phyloP scores from a whole-genome alignment of 1,139 yeast species.

The Yamadazyma triangularis region DNA sequence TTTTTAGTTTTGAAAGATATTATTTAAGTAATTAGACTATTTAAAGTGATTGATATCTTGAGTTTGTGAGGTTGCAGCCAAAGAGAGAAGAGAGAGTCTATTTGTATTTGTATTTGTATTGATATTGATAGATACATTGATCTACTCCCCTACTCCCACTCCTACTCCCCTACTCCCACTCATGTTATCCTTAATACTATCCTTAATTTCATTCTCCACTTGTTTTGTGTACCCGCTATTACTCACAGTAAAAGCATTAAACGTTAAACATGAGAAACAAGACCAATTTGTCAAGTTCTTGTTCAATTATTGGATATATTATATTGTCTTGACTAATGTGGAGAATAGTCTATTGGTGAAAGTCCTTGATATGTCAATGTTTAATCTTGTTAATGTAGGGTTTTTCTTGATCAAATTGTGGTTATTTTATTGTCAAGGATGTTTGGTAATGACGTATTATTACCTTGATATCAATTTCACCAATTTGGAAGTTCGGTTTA shows the following conservation, averaged over 20 bases:
- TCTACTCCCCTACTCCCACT: not conserved
- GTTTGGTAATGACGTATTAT: slow-evolving; percentile 16
- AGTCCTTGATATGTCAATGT: slow-evolving; percentile 9
- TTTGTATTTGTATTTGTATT: no score
- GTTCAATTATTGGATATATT: slow-evolving; percentile 24
- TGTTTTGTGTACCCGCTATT: slow-evolving; percentile 14
- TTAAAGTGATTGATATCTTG: no score
- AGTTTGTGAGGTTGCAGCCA: no score
- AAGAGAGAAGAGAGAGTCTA: no score
- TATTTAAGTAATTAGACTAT: no score
- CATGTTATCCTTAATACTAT: slow-evolving; percentile 5
- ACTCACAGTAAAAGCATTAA: slow-evolving; percentile 14
- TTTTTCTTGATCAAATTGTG: slow-evolving; percentile 17
- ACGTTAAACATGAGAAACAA: slow-evolving; percentile 5
- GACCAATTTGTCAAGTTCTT: slow-evolving; percentile 15
- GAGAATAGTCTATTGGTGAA: slow-evolving; percentile 10
- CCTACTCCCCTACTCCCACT: not conserved
- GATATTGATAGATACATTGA: no score
- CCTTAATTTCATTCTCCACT: slow-evolving; percentile 2
- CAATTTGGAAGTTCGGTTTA: not conserved
- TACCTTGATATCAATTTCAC: slow-evolving; percentile 5
- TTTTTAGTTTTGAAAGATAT: no score
- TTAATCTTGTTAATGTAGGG: slow-evolving; percentile 6
- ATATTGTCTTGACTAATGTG: slow-evolving; percentile 12
- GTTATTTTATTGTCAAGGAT: slow-evolving; percentile 26